These are phyloP conservation scores for Kickxella alabastrina DNA, from an alignment of 192 early-diverging fungal genomes.

Conservation along the genomic window DNA sequence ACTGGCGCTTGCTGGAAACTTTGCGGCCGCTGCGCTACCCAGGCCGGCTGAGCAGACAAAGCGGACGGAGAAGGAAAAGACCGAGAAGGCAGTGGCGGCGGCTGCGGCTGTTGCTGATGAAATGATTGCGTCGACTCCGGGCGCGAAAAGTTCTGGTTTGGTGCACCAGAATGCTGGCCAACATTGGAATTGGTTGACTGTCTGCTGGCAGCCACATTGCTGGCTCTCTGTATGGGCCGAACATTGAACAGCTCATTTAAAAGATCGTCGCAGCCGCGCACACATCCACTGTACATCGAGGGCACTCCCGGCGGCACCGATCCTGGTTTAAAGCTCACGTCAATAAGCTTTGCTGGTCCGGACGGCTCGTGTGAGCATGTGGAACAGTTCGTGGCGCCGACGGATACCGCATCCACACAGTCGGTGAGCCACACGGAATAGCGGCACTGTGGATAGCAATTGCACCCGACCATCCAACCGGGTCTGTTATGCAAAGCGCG, in stretches of 20 bases:
- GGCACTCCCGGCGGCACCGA: conserved; percentile 32
- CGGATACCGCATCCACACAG: conserved; percentile 7
- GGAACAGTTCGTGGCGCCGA: conserved; percentile 18
- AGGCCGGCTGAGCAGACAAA: background rate
- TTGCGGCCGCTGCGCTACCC: conserved; percentile 2
- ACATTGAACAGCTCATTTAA: conserved; percentile 40
- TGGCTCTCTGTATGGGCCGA: too few species aligned
- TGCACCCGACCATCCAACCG: conserved; percentile 48
- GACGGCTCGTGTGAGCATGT: conserved; percentile 8
- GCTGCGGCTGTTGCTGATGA: background rate
- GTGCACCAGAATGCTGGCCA: too few species aligned
- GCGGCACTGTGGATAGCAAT: conserved; percentile 49
- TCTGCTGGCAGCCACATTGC: conserved; percentile 7
- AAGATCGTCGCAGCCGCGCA: conserved; percentile 46
- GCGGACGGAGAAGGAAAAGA: background rate
- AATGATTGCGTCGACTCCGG: background rate
- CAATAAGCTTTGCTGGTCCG: conserved; percentile 22
- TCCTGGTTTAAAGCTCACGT: conserved; percentile 31
- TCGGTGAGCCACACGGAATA: conserved; percentile 44
- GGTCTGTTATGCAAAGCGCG: conserved; percentile 4
- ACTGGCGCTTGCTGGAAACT: too few species aligned
- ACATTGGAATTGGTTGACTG: background rate
- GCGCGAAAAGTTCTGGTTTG: too few species aligned
- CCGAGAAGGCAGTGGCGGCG: conserved; percentile 10
- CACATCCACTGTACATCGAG: conserved; percentile 19